Conservation (phyloP, 306 rosid genomes). For the Citrullus amarus region DNA sequence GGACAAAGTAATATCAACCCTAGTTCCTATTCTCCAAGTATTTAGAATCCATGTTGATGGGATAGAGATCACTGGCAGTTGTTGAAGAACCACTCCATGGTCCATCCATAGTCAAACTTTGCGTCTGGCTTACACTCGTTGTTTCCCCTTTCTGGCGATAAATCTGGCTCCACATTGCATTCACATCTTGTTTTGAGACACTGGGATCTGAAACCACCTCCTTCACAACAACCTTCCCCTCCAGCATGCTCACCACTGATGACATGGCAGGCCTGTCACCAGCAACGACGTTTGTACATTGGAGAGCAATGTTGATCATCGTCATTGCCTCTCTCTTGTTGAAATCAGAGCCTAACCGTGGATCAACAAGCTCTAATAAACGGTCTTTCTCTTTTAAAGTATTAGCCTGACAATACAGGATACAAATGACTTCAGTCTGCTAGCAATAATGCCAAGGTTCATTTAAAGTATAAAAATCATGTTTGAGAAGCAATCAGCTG, state of each 20-base stretch:
- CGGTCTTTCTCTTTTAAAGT: conserved; percentile 17
- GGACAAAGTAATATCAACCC: neutral
- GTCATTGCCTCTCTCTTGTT: conserved; percentile 18
- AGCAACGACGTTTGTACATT: conserved; percentile 22
- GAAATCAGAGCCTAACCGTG: conserved; percentile 22
- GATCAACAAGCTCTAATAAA: conserved; percentile 29
- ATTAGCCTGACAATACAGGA: conserved; percentile 19
- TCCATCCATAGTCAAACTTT: neutral
- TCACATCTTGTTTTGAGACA: neutral
- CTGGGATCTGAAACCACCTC: conserved; percentile 9
- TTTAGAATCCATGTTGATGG: conserved; percentile 4
- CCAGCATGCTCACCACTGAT: conserved; percentile 21
- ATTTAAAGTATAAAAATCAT: neutral
- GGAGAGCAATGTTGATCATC: conserved; percentile 30
- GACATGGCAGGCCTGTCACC: conserved; percentile 30
- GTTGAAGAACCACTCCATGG: conserved; percentile 3
- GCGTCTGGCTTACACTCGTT: neutral
- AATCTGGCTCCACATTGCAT: conserved; percentile 5
- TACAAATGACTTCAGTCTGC: neutral
- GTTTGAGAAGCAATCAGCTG: neutral
- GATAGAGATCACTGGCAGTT: neutral
- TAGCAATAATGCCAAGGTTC: neutral
- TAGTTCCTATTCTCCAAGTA: neutral
- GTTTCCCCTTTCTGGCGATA: neutral
- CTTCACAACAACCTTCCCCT: conserved; percentile 13